A percentile compares a stretch with the other conserved stretches of the same genome.
phyloP scores from a whole-genome alignment of 2,329 filamentous ascomycete genomes.

The Beauveria sp. region DNA sequence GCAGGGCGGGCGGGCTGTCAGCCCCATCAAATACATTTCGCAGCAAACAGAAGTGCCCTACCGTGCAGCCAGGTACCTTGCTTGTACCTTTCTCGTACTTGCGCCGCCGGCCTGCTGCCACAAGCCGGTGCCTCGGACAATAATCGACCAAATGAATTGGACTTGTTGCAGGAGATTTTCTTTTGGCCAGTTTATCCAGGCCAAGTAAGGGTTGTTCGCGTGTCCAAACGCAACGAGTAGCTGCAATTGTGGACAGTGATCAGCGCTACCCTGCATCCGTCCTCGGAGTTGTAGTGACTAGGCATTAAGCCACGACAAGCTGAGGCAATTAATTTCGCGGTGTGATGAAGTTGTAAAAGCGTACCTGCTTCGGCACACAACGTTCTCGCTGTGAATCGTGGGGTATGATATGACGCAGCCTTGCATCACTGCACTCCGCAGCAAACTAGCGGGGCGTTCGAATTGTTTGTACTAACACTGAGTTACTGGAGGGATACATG shows the following conservation, averaged over 20 bases:
- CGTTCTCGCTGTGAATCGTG: background rate
- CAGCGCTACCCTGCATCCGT: background rate
- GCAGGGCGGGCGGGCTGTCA: background rate
- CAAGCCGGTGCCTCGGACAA: background rate
- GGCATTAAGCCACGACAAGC: background rate
- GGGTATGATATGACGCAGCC: conserved; percentile 3
- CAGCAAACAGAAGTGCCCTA: background rate
- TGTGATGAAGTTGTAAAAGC: background rate
- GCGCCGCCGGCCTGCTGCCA: background rate
- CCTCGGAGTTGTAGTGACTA: background rate
- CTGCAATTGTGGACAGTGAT: background rate
- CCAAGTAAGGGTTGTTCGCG: background rate
- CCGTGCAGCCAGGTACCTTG: background rate
- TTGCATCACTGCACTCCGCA: background rate
- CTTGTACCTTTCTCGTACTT: background rate
- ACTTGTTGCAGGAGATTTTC: background rate
- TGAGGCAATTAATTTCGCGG: conserved; percentile 1
- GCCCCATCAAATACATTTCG: background rate
- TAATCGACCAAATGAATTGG: background rate
- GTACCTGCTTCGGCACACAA: background rate
- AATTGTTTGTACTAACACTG: too few species aligned
- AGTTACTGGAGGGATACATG: background rate
- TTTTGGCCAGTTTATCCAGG: background rate
- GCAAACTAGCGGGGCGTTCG: background rate
- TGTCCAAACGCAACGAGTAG: background rate